Percentiles rank a stretch among this genome's conserved stretches.
Conservation (phyloP, 73 alveolate species). For the Paramecium sexaurelia region DNA sequence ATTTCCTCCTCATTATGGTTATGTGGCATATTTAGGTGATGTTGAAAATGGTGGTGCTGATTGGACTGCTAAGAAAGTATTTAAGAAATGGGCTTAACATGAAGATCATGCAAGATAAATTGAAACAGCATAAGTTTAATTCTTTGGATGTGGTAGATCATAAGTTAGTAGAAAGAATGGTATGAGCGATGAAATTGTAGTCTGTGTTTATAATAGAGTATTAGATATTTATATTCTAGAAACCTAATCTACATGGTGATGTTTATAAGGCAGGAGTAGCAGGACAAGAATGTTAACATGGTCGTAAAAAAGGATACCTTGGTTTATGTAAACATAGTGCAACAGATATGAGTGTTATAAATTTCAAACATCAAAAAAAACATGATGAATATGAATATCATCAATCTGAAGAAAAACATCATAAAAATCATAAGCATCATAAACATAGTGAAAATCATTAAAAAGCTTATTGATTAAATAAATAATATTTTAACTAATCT, state of each 20-base stretch:
- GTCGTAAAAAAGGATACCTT: not conserved
- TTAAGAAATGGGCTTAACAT: not conserved
- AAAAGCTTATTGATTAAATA: not conserved
- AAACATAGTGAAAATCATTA: not conserved
- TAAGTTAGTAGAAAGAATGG: constrained; percentile 44
- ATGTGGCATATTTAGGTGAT: constrained; percentile 4
- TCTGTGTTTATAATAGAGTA: constrained; percentile 53
- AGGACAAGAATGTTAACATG: constrained; percentile 12
- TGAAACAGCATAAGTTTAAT: not conserved
- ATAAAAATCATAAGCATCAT: not conserved
- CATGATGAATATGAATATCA: not conserved
- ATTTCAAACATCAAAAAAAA: not conserved
- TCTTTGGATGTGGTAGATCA: constrained; percentile 47
- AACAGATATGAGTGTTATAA: constrained; percentile 23
- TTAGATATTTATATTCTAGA: not conserved
- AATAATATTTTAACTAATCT: not conserved
- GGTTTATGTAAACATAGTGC: constrained; percentile 39
- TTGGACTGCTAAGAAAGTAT: not conserved
- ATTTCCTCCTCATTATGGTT: constrained; percentile 2
- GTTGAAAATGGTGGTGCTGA: constrained; percentile 51
- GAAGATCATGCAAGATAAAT: constrained; percentile 10
- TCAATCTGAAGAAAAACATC: constrained; percentile 1
- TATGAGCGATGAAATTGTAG: not conserved
- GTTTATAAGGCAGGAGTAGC: constrained; percentile 4
- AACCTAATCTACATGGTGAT: constrained; percentile 29